Evolutionary conservation across 2,329 filamentous ascomycete species (phyloP), one percentile per base, ranked within the genome.

Genomic region (Penicillium hordei): DNA sequence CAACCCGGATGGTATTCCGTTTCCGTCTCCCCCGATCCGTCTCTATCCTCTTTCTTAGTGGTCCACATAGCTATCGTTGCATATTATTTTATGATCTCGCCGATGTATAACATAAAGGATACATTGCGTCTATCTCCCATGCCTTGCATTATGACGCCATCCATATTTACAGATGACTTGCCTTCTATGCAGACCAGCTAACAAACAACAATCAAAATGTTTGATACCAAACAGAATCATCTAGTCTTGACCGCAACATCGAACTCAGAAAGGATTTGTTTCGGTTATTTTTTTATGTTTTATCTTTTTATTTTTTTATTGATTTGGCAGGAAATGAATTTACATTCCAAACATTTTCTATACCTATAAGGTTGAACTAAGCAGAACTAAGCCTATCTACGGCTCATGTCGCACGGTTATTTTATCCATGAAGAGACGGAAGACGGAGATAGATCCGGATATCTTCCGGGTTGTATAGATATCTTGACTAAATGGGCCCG

Each of bases 11-110:
- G 7, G 1, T n/a, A 13, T 55, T 66, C 66, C 63, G 66, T 60
- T 61, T 71, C 70, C 71, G 70, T 58, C 50, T 60, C 25, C 34
- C 34, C 38, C 31, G 31, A 55, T 66, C 62, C 61, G 65, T 53
- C 40, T 17, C 21, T 4, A 38, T 25, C 8, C 23, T 21, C 2
- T 6, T 36, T 3, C 9, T 27, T 9, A 43, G 21, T 25, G 21
- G 19, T 34, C 31, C 15, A 12, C 21, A 25, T 10, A 7, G 25
- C 7, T 13, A 40, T 34, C 38, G 13, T 51, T 25, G 15, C 15
- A 33, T 38, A n/a, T 9, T 38, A 38, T n/a, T 38, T 38, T 5
- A n/a, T 38, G 34, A n/a, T 38, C 8, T 38, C 8, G 13, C 31
- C 5, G 17, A 38, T n/a, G 17, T 9, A n/a, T 4, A 19, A 15